Conservation (phyloP, 164 flowering plant species). For the Dillenia turbinata region DNA sequence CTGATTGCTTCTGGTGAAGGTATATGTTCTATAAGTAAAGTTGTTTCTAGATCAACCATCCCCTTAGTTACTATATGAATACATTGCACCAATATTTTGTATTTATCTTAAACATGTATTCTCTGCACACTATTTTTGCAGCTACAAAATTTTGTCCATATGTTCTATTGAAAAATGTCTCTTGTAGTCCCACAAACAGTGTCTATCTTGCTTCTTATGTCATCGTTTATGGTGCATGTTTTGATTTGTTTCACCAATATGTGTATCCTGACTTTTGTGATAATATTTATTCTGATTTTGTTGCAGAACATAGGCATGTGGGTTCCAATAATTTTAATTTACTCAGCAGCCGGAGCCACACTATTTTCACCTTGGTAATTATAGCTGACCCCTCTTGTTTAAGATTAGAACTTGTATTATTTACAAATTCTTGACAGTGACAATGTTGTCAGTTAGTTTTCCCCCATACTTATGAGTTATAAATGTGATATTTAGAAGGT, state of each 20-base stretch:
- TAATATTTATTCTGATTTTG: conserved; percentile 4
- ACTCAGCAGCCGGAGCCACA: conserved; percentile 87
- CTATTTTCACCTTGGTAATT: conserved; percentile 77
- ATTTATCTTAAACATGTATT: too few relatives aligned
- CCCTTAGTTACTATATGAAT: too few relatives aligned
- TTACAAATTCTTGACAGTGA: background rate
- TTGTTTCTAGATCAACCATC: too few relatives aligned
- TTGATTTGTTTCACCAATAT: too few relatives aligned
- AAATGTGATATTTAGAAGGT: too few relatives aligned
- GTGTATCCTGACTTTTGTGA: background rate
- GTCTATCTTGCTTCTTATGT: too few relatives aligned
- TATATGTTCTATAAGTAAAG: conserved; percentile 9
- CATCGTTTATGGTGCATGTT: too few relatives aligned
- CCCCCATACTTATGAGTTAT: too few relatives aligned
- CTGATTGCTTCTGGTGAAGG: conserved; percentile 88
- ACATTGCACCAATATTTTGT: too few relatives aligned
- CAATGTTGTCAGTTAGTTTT: background rate
- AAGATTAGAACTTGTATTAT: conserved; percentile 2
- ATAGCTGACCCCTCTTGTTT: conserved; percentile 5
- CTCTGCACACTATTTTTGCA: background rate
- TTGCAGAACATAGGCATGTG: conserved; percentile 81
- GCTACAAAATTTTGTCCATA: too few relatives aligned
- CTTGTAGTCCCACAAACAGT: too few relatives aligned
- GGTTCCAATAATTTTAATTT: conserved; percentile 84
- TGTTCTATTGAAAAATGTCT: too few relatives aligned